phyloP scores from a whole-genome alignment of 2,329 filamentous ascomycete genomes.

The Didymella lethalis region DNA sequence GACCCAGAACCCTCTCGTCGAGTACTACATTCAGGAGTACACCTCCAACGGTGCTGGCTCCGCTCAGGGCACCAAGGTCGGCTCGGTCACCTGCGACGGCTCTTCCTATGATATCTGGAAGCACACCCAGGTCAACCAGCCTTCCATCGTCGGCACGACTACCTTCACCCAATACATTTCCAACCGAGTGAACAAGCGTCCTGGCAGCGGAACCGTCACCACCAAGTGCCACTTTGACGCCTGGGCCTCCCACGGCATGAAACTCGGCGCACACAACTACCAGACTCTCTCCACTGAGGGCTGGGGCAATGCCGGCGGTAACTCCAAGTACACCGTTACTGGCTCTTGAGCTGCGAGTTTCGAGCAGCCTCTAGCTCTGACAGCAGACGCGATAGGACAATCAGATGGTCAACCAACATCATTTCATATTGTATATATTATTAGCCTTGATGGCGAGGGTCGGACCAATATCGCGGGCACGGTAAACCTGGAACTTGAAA shows the following conservation, averaged over 20 bases:
- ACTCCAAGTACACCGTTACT: constrained; percentile 39
- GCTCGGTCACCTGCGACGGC: constrained; percentile 41
- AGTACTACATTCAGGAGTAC: constrained; percentile 61
- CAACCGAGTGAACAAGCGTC: constrained; percentile 38
- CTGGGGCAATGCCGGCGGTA: constrained; percentile 41
- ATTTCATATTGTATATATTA: background rate
- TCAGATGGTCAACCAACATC: background rate
- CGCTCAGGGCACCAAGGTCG: constrained; percentile 40
- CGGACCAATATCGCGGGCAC: background rate
- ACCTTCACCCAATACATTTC: constrained; percentile 62
- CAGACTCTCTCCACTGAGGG: constrained; percentile 42
- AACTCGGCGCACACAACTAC: constrained; percentile 40
- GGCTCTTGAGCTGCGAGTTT: constrained; percentile 18
- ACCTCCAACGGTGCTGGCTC: constrained; percentile 53
- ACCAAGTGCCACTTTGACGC: constrained; percentile 45
- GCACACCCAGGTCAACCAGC: constrained; percentile 51
- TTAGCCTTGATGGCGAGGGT: background rate
- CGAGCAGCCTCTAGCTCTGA: background rate
- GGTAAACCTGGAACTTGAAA: background rate
- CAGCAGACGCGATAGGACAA: background rate
- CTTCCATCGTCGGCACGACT: constrained; percentile 57
- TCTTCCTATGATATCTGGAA: constrained; percentile 44
- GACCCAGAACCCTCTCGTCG: constrained; percentile 58
- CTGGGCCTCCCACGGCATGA: constrained; percentile 38
- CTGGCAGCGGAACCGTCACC: constrained; percentile 41